These are phyloP conservation scores for Prunus fruticosa DNA, from an alignment of 306 rosid species.

Conservation along the genomic window DNA sequence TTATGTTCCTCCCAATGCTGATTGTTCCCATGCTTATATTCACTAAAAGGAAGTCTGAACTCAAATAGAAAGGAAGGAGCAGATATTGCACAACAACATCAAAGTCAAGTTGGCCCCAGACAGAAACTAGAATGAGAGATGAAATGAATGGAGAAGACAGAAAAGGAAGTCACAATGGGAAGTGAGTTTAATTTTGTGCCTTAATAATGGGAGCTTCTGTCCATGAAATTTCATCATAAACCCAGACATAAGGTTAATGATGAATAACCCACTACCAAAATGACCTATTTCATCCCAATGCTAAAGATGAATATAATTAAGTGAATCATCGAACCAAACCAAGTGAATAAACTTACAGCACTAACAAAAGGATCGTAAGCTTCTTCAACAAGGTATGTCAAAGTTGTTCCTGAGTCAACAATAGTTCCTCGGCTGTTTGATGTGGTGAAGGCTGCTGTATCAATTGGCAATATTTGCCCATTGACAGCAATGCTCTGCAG, in stretches of 20 bases:
- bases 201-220: not conserved
- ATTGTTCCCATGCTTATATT: constrained; percentile 1
- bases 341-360: constrained; percentile 56
- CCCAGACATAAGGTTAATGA: not conserved
- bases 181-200: not conserved
- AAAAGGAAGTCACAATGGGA: not conserved
- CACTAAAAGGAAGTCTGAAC: not conserved
- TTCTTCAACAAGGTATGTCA: constrained; percentile 83
- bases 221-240: not conserved
- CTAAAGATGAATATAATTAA: not conserved
- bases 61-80: not conserved
- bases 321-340: not conserved
- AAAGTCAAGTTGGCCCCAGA: not conserved
- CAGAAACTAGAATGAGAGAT: not conserved
- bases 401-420: constrained; percentile 87
- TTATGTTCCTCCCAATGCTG: not conserved
- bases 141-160: not conserved
- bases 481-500: constrained; percentile 80
- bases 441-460: constrained; percentile 67
- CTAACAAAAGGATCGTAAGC: constrained; percentile 79
- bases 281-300: not conserved
- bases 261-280: not conserved
- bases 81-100: not conserved
- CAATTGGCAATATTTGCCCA: constrained; percentile 71
- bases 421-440: constrained; percentile 75